These are phyloP conservation scores for Aspergillus tubingensis DNA, from an alignment of 2,329 filamentous ascomycete species.

Conservation along the genomic window DNA sequence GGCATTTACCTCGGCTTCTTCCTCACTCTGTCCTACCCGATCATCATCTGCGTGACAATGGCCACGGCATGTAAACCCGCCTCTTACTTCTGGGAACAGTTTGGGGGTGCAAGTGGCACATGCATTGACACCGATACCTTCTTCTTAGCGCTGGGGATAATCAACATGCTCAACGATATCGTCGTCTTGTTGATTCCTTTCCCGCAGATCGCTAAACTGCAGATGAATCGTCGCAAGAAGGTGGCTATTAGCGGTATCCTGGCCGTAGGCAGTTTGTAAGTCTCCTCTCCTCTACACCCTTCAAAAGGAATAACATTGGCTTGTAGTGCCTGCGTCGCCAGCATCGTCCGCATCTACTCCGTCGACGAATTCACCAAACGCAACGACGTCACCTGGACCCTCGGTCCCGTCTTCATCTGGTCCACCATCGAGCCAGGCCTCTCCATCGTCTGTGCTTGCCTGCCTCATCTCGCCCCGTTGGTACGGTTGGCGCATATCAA, in stretches of 20 bases:
- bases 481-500: conserved; percentile 1
- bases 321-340: conserved; percentile 13
- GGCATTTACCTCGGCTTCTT: conserved; percentile 12
- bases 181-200: conserved; percentile 2
- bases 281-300: neutral
- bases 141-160: conserved; percentile 11
- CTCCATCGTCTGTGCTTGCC: conserved; percentile 16
- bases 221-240: conserved; percentile 18
- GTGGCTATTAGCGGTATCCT: conserved; percentile 18
- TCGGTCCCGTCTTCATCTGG: conserved; percentile 18
- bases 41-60: conserved; percentile 16
- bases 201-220: conserved; percentile 13
- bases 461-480: conserved; percentile 19
- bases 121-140: conserved; percentile 11
- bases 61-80: conserved; percentile 14
- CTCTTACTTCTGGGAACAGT: conserved; percentile 20
- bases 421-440: conserved; percentile 16
- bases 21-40: conserved; percentile 17
- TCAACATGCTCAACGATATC: conserved; percentile 15
- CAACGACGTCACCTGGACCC: conserved; percentile 13
- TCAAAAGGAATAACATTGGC: neutral
- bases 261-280: conserved; percentile 20
- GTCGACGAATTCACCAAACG: conserved; percentile 5
- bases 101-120: conserved; percentile 6
- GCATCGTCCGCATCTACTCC: conserved; percentile 15